These are phyloP conservation scores for Ordospora pajunii DNA, from an alignment of 371 early-diverging fungal species.

Conservation along the genomic window DNA sequence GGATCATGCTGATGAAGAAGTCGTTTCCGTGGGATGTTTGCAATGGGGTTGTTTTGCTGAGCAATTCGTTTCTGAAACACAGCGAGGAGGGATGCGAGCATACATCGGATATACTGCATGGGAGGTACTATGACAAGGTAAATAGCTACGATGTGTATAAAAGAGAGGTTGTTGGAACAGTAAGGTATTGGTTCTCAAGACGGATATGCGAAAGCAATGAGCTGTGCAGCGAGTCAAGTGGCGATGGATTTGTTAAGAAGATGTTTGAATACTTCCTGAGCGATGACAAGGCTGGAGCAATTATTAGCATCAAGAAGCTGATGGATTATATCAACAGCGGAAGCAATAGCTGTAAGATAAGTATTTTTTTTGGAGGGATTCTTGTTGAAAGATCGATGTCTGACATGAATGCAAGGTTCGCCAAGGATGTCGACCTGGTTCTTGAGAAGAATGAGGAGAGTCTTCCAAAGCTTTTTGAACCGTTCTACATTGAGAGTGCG, in stretches of 20 bases:
- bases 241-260: neutral
- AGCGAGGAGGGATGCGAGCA: neutral
- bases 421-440: neutral
- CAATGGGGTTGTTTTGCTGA: neutral
- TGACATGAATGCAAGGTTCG: neutral
- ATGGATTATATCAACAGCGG: neutral
- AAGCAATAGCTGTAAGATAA: neutral
- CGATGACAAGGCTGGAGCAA: neutral
- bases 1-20: neutral
- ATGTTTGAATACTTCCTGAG: slow-evolving; percentile 1
- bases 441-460: neutral
- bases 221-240: neutral
- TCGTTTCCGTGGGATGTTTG: neutral
- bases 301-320: neutral
- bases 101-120: neutral
- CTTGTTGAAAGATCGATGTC: neutral
- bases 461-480: neutral
- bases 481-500: neutral
- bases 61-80: neutral
- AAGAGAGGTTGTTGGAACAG: neutral
- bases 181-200: neutral
- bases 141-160: neutral
- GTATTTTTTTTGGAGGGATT: neutral
- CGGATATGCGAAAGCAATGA: neutral
- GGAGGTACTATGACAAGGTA: neutral